Evolutionary conservation across 106 monocot species (phyloP), one percentile per base, ranked within the genome.

Genomic region (Ottelia alismoides): DNA sequence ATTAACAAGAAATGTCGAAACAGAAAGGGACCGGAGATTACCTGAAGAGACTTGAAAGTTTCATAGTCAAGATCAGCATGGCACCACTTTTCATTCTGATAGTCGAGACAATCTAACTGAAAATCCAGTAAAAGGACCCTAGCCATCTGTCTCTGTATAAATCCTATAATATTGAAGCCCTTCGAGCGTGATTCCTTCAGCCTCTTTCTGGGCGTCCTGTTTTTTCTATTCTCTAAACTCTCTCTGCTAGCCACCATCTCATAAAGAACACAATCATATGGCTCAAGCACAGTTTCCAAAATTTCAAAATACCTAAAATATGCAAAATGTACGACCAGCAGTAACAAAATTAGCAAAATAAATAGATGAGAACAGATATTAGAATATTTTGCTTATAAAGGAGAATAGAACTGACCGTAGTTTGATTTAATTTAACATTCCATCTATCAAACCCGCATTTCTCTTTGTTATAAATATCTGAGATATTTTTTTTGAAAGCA

Each of bases 31-130:
- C n/a, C 54, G 49, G 3, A 52, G 47, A 28, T 25, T 30, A 88
- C 93, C 93, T 94, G 93, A 32, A 94, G 81, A 27, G 65, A 64
- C 60, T 76, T 79, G 53, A 94, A 94, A 19, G 93, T 84, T 55
- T 88, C 88, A 49, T 65, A 94, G 52, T 94, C 93, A 31, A 94
- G 81, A 52, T 94, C 93, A 20, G 93, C 88, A 74, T 94, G 83
- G 16, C 47, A 68, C 93, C 93, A 94, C 6, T 76, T 87, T 23
- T 69, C 73, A 35, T 47, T 56, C 30, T 84, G 72, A 32, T 94
- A 94, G 61, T 88, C 78, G 21, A 94, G 72, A 45, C 93, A 94
- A 55, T 94, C 93, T 53, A 94, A 28, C 26, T 94, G 93, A 51
- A 88, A 94, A 66, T 88, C 88, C 32, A 94, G 51, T 2, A 83